Evolutionary conservation across 2,329 filamentous ascomycete species (phyloP), one percentile per base, ranked within the genome.

Genomic region (Colletotrichum chlorophyti): DNA sequence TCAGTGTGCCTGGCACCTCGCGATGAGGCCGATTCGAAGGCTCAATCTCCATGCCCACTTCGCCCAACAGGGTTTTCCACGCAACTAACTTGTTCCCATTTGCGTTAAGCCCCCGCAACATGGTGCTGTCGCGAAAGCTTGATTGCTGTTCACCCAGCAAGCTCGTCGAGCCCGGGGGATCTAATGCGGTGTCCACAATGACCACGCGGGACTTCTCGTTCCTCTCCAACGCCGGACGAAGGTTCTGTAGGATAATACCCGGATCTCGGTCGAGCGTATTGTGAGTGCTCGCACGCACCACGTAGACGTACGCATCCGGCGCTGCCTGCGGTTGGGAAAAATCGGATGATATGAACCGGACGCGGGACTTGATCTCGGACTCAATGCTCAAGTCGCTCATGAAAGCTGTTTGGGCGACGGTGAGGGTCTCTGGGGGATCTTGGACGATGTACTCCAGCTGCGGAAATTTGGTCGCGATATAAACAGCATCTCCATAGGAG

Each of bases 261-360:
- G 69, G 68, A 38, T 79, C 71, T 21, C 70, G 67, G 48, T 83
- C 80, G 0, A 80, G 74, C 79, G 80, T 83, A 69, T 84, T 81
- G 65, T 85, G 82, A 12, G 85, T 70, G 50, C 84, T 81, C 61
- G 78, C 70, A 61, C 82, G 81, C 53, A 85, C 66, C 48, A 84
- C 69, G 68, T 81, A 84, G 43, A 82, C 72, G 48, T 81, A 78
- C 5, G 77, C 81, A 14, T 68, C 52, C n/a, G 47, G n/a, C 2
- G 71, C 67, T 1, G 70, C 60, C 60, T 77, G 75, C 1, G 72
- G 69, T 26, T 67, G 53, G 68, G 76, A 75, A 58, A 77, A 72
- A 61, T 74, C 68, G 60, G 75, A 72, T 12, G 67, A 65, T 31
- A 68, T 60, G 58, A 76, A 77, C 3, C 63, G 65, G 8, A 78